Percentiles rank a stretch among this genome's conserved stretches.
These are phyloP conservation scores for Podaxis mareebaensis DNA, from an alignment of 768 basidiomycete genomes.

Conservation along the genomic window DNA sequence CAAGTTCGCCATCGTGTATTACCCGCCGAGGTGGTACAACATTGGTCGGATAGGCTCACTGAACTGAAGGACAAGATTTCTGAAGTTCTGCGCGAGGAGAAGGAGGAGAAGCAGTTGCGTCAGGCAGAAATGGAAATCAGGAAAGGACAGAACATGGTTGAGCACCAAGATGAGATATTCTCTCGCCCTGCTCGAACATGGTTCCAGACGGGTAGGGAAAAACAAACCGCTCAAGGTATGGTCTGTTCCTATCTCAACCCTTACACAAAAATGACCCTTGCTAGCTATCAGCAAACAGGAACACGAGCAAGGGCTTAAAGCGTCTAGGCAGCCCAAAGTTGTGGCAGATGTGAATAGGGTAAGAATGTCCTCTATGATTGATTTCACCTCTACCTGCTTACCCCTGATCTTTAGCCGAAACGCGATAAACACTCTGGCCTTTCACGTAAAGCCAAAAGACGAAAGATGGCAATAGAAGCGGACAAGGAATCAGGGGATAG, in stretches of 20 bases:
- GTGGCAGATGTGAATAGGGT: slow-evolving; percentile 41
- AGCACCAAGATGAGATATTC: slow-evolving; percentile 91
- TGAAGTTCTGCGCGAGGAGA: slow-evolving; percentile 85
- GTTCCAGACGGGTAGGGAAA: slow-evolving; percentile 93
- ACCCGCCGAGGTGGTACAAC: slow-evolving; percentile 69
- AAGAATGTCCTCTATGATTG: slow-evolving; percentile 18
- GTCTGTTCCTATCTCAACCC: background rate
- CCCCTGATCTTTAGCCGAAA: slow-evolving; percentile 52
- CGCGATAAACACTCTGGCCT: slow-evolving; percentile 81
- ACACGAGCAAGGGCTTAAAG: slow-evolving; percentile 48
- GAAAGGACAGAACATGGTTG: slow-evolving; percentile 94
- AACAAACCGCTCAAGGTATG: slow-evolving; percentile 74
- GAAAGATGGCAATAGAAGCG: slow-evolving; percentile 83
- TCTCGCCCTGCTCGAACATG: slow-evolving; percentile 95
- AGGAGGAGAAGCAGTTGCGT: slow-evolving; percentile 90
- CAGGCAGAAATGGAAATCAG: slow-evolving; percentile 94
- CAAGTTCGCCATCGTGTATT: slow-evolving; percentile 88
- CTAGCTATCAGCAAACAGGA: slow-evolving; percentile 75
- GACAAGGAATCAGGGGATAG: slow-evolving; percentile 64
- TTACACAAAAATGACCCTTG: background rate
- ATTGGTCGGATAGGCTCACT: slow-evolving; percentile 71
- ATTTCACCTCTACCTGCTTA: slow-evolving; percentile 7
- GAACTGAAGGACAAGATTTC: slow-evolving; percentile 74
- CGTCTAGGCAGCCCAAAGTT: slow-evolving; percentile 42
- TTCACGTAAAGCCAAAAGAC: slow-evolving; percentile 83